A percentile compares a stretch with the other conserved stretches of the same genome.
These are phyloP conservation scores for Chrysoporthe cubensis DNA, from an alignment of 2,329 filamentous ascomycete genomes.

Conservation along the genomic window DNA sequence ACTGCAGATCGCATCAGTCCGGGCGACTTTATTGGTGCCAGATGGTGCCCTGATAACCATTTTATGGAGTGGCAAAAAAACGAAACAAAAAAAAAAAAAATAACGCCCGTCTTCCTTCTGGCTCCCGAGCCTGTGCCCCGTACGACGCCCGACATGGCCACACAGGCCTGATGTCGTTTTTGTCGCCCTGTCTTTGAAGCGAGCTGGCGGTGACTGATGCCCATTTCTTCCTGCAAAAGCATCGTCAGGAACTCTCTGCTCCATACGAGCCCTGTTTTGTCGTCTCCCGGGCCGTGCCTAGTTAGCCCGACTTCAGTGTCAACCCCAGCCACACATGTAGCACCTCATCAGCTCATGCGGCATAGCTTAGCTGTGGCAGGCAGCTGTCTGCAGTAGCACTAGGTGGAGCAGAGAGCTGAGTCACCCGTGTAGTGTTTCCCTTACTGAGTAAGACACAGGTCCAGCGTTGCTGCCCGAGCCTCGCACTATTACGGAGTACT, in stretches of 20 bases:
- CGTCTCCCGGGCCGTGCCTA: background rate
- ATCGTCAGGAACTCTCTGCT: background rate
- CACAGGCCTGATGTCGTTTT: background rate
- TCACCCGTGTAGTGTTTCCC: background rate
- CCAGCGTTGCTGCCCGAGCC: constrained; percentile 4
- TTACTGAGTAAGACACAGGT: background rate
- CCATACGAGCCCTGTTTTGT: background rate
- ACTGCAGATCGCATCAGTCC: background rate
- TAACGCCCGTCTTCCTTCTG: background rate
- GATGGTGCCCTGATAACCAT: background rate
- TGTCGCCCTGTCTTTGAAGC: background rate
- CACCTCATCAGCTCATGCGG: background rate
- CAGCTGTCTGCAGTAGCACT: background rate
- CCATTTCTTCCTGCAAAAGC: background rate
- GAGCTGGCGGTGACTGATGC: background rate
- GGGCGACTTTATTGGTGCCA: constrained; percentile 1
- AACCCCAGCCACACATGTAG: constrained; percentile 5
- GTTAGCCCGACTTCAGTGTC: background rate
- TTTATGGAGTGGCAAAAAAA: constrained; percentile 5
- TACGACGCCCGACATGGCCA: background rate
- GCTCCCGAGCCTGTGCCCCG: background rate
- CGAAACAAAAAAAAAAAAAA: background rate
- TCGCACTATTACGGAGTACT: background rate
- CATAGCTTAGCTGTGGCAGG: background rate
- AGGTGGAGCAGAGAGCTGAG: background rate